Base-by-base conservation (phyloP, 2,329 filamentous ascomycete species). In the Arthrinium puccinioides region DNA sequence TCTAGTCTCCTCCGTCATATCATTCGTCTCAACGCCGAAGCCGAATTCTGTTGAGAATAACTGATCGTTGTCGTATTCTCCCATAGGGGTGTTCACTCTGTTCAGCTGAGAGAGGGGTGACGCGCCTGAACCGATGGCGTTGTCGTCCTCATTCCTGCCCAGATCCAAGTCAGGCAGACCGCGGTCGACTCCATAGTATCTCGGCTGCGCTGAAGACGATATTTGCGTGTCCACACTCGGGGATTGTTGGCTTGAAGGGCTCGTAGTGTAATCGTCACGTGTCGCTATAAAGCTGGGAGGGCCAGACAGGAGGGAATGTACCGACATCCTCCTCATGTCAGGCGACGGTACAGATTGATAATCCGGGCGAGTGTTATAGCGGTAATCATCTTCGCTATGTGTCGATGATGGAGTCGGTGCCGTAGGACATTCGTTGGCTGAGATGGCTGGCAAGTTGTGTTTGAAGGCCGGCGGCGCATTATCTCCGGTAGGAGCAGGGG, bases 151-250 rank as follows among this genome's bases (percentile, higher is more conserved):
- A 48, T 89, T 89, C 35, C 71, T 74, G 20, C 77, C 76, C 2
- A 84, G 62, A 49, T 90, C 85, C 15, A 76, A 61, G 58, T 90
- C 85, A 9, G 72, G 71, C 42, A 78, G 67, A 1, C 85, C 86
- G 39, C 76, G 68, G 51, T 90, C 86, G 42, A 84, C 73, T 6
- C 86, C 85, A 53, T 84, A 87, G 29, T 69, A 74, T 6, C 61
- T 70, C 23, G 24, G 60, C 59, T 45, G 65, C 52, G 41, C 62
- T 45, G 42, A 46, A 26, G 31, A n/a, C 9, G 38, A n/a, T n/a
- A 43, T 41, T 6, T 39, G 20, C 23, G 51, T 50, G 29, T 53
- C 48, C 33, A 52, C 20, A n/a, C 43, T 34, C 43, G 45, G n/a
- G 45, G 46, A 30, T 51, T 45, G 32, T 47, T 47, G 21, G 46